phyloP scores from a whole-genome alignment of 305 asterid species.

The Ilex paraguariensis region DNA sequence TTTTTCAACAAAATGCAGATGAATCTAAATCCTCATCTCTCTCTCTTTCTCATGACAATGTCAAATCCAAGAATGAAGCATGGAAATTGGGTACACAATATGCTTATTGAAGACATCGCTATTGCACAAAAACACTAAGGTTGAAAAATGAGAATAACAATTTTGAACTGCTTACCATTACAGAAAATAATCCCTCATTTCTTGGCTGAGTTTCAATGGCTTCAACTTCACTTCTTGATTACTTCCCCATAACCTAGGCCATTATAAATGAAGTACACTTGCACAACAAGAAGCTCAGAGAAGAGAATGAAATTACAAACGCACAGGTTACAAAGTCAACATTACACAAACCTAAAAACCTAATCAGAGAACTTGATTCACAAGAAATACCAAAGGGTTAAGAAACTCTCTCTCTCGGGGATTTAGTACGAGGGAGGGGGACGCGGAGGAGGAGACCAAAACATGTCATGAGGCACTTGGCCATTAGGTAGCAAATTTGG shows the following conservation, averaged over 20 bases:
- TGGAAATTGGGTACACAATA: not conserved
- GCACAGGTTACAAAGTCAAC: not conserved
- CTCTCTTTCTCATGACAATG: not conserved
- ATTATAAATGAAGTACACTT: not conserved
- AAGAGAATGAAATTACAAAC: not conserved
- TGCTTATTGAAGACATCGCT: not conserved
- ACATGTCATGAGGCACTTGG: constrained; percentile 57
- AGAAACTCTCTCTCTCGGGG: constrained; percentile 4
- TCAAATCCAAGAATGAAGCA: no score
- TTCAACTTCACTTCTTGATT: not conserved
- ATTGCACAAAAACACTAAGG: not conserved
- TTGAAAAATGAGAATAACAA: not conserved
- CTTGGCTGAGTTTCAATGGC: not conserved
- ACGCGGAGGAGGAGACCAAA: constrained; percentile 61
- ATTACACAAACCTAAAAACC: constrained; percentile 20
- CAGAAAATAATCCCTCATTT: not conserved
- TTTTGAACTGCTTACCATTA: not conserved
- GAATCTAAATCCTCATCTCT: not conserved
- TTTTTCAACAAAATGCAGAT: constrained; percentile 1
- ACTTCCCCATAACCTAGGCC: no score
- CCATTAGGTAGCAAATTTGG: constrained; percentile 50
- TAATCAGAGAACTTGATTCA: constrained; percentile 19
- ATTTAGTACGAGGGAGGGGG: constrained; percentile 38
- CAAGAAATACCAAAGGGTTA: constrained; percentile 18
- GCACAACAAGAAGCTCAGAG: not conserved